Evolutionary conservation across 1,139 yeast species (phyloP), one percentile per base, ranked within the genome.

Genomic region (Magnusiomyces clavatus): DNA sequence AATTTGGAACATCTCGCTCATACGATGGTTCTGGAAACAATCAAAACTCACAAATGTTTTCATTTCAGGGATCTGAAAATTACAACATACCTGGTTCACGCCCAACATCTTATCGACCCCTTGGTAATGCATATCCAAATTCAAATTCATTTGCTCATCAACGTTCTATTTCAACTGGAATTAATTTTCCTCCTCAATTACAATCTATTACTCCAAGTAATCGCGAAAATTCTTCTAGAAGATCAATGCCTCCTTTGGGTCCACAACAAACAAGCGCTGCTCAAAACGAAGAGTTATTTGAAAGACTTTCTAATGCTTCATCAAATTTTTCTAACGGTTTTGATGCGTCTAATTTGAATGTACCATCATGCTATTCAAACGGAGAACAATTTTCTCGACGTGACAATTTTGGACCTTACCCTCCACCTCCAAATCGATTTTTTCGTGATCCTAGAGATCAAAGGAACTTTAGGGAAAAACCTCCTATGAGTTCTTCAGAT

Each of bases 261-360:
- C 46, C 24, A 31, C 36, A 36, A n/a, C 31, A 8, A 5, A 5
- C 31, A 5, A 5, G 8, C 31, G 8, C 31, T 24, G 49, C 38
- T 19, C 46, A 43, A 24, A 51, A 51, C 43, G 47, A 46, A 19
- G 47, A 47, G 13, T 16, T 51, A 16, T 48, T 51, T 51, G 53
- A 51, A 10, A 20, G 47, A 11, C 24, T 43, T 24, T 14, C 46
- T 24, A 44, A 39, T 5, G 49, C 39, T 17, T 34, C 44, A 14
- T 46, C 52, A 8, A 41, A 50, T 29, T 38, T 40, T 42, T 41
- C 49, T 16, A 50, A 14, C 10, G 29, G 46, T 41, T 12, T 19
- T 3, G 24, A 46, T 17, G 13, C 14, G 3, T 39, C 43, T 14
- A 39, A 39, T 39, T 11, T 17, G 4, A 39, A 39, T 17, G 20